phyloP scores from a whole-genome alignment of 73 alveolate species.

The Stentor coeruleus region DNA sequence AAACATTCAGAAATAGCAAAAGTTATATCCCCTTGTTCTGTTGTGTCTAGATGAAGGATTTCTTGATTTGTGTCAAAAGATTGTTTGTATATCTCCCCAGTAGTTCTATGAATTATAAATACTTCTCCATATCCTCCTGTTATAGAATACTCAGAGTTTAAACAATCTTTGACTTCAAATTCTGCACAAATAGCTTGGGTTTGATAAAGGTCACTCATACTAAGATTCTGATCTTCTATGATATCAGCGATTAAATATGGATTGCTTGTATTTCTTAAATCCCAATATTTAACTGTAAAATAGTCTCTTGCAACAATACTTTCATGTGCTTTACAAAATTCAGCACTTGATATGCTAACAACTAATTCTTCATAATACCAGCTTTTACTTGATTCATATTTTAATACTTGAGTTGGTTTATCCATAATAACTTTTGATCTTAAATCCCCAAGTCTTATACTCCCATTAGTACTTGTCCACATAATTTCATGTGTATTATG shows the following conservation, averaged over 20 bases:
- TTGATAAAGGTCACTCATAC: not conserved
- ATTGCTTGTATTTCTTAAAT: not conserved
- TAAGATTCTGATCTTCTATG: not conserved
- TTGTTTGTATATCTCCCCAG: not conserved
- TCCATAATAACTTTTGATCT: not conserved
- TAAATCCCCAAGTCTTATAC: conserved; percentile 7
- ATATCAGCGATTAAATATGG: not conserved
- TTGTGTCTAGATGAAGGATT: not conserved
- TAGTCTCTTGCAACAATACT: conserved; percentile 18
- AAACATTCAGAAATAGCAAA: not conserved
- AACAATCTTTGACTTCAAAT: conserved; percentile 14
- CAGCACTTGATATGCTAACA: conserved; percentile 11
- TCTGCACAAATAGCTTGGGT: conserved; percentile 12
- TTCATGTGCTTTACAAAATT: not conserved
- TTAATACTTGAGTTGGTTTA: not conserved
- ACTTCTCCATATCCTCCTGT: conserved; percentile 15
- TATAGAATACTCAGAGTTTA: not conserved
- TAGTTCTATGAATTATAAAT: not conserved
- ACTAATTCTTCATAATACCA: conserved; percentile 8
- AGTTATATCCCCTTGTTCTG: not conserved
- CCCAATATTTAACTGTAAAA: conserved; percentile 16
- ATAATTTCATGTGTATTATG: not conserved
- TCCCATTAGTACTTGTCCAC: conserved; percentile 22
- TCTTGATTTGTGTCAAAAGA: not conserved
- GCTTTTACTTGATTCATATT: not conserved